A percentile compares a stretch with the other conserved stretches of the same genome.
These are phyloP conservation scores for Calonectria pseudoreteaudii DNA, from an alignment of 2,329 filamentous ascomycete species.

Conservation along the genomic window DNA sequence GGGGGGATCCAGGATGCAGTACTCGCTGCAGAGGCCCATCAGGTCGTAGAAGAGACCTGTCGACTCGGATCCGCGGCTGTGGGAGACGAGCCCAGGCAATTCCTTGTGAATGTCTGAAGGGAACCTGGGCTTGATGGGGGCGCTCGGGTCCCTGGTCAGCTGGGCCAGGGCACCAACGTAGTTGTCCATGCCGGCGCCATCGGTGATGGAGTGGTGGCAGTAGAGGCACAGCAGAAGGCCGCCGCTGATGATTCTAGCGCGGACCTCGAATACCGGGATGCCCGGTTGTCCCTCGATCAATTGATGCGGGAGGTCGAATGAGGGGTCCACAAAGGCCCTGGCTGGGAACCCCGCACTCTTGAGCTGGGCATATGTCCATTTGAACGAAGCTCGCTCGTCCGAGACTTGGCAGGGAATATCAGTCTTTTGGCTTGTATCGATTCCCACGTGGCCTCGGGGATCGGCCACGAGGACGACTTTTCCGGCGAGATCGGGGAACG, in stretches of 20 bases:
- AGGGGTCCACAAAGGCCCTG: not conserved
- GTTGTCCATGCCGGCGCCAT: slow-evolving; percentile 1
- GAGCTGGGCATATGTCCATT: slow-evolving; percentile 2
- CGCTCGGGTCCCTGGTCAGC: not conserved
- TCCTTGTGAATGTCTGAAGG: not conserved
- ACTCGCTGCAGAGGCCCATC: not conserved
- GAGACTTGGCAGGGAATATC: not conserved
- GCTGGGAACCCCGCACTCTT: not conserved
- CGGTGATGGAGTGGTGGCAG: slow-evolving; percentile 7
- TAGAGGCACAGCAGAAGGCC: not conserved
- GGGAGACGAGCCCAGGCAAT: not conserved
- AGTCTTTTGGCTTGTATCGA: not conserved
- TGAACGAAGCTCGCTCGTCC: not conserved
- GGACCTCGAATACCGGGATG: slow-evolving; percentile 5
- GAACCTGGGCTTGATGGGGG: not conserved
- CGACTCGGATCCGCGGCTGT: not conserved
- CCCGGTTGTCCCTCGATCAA: not conserved
- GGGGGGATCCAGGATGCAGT: not conserved
- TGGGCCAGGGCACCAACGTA: not conserved
- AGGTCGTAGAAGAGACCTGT: not conserved
- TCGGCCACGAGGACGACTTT: not conserved
- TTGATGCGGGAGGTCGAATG: slow-evolving; percentile 1
- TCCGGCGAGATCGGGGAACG: not conserved
- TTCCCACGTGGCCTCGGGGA: not conserved
- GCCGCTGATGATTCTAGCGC: not conserved